Conservation (phyloP, 768 basidiomycete genomes). For the Agaricus bisporus region DNA sequence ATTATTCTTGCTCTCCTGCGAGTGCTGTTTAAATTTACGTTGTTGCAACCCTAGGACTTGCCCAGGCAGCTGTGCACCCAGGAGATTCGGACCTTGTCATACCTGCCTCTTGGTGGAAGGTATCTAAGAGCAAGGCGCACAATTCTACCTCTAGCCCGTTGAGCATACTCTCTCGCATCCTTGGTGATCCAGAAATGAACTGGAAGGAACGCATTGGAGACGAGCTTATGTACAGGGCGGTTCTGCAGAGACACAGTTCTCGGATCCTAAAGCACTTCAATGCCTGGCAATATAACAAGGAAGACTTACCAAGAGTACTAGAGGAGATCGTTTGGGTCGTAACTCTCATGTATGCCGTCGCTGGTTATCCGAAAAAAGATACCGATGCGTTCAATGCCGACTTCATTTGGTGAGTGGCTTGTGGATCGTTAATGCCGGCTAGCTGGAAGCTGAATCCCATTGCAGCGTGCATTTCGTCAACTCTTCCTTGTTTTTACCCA, state of each 20-base stretch:
- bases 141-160: conserved; percentile 5
- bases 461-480: conserved; percentile 64
- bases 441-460: not conserved
- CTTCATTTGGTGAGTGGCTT: conserved; percentile 48
- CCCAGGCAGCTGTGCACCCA: conserved; percentile 45
- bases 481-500: conserved; percentile 54
- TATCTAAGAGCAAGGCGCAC: too few species aligned
- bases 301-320: conserved; percentile 38
- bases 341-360: conserved; percentile 48
- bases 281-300: conserved; percentile 22
- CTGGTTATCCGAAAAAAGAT: conserved; percentile 37
- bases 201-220: too few species aligned
- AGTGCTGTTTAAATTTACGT: not conserved
- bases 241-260: conserved; percentile 29
- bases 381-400: conserved; percentile 39
- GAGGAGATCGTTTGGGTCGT: conserved; percentile 58
- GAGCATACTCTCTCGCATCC: conserved; percentile 5
- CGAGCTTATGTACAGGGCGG: conserved; percentile 19
- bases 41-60: conserved; percentile 37
- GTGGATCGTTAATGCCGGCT: not conserved
- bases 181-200: conserved; percentile 7
- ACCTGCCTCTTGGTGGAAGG: conserved; percentile 18
- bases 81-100: conserved; percentile 19
- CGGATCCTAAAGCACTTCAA: conserved; percentile 37
- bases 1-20: not conserved